A percentile compares a stretch with the other conserved stretches of the same genome.
These are phyloP conservation scores for Solanum lignicaule DNA, from an alignment of 257 asterid genomes.

Conservation along the genomic window DNA sequence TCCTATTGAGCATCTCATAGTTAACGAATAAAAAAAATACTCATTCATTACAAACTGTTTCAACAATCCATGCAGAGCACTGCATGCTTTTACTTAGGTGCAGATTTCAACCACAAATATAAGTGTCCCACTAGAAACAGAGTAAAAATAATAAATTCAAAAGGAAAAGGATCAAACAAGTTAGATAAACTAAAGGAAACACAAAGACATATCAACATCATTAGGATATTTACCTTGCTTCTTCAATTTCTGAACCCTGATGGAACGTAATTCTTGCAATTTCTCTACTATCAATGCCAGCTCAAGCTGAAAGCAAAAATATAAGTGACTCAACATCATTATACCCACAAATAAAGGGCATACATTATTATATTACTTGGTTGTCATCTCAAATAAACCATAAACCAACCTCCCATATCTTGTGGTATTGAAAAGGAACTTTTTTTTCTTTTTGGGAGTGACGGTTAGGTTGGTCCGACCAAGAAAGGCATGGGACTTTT, in stretches of 20 bases:
- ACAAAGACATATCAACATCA: neutral
- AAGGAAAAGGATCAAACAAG: neutral
- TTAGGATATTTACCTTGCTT: slow-evolving; percentile 61
- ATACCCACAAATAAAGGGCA: neutral
- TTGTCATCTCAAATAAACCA: neutral
- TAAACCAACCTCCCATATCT: neutral
- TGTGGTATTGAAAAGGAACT: neutral
- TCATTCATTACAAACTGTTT: neutral
- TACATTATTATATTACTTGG: neutral
- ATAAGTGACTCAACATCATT: neutral
- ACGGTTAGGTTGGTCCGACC: neutral
- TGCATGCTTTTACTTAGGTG: neutral
- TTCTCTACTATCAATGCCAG: slow-evolving; percentile 82
- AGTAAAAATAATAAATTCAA: neutral
- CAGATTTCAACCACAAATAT: neutral
- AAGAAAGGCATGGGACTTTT: neutral
- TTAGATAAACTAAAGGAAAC: neutral
- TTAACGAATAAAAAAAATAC: neutral
- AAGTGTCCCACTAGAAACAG: neutral
- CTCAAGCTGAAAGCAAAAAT: slow-evolving; percentile 60
- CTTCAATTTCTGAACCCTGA: slow-evolving; percentile 79
- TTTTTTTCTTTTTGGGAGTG: neutral
- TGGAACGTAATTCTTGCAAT: slow-evolving; percentile 83
- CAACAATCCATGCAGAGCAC: neutral
- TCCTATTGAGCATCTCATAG: neutral